Base-by-base conservation (phyloP, 1,284 basidiomycete genomes). In the Cryptococcus sp. region DNA sequence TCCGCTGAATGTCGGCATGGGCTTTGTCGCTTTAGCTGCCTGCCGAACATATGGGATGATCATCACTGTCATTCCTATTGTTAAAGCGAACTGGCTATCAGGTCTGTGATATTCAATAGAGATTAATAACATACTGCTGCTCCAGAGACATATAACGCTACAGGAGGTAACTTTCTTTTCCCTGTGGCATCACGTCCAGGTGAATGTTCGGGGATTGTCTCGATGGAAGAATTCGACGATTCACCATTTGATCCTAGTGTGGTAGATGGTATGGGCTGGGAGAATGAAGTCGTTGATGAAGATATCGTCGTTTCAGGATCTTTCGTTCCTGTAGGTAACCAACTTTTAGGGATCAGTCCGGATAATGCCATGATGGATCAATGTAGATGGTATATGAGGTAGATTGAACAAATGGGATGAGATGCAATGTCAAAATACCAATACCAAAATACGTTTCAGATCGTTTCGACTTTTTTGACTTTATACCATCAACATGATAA, bases 61-160 rank as follows among this genome's bases (percentile, higher is more conserved):
- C 47, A 50, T 36, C 6, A 34, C 42, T 6, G 47, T 55, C 38
- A 55, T n/a, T 34, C 47, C 53, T n/a, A 55, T 46, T 6, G 53
- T 55, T 8, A 55, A 32, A 35, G 43, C 41, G 47, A 55, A 50
- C 53, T 49, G 41, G 4, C 13, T 11, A 10, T 13, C 44, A 46
- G 44, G 13, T 10, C 10, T 41, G 38, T n/a, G 38, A 41, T 10
- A n/a, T 41, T 10, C 38, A 41, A n/a, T 10, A n/a, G 38, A 41
- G 38, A 41, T 41, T 41, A n/a, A 41, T 8, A 46, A 50, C 53
- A 35, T n/a, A 50, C 53, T 36, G 53, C 47, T 45, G 53, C 53
- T 23, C 53, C 53, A 41, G 48, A 55, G 43, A 55, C 53, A 43
- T 55, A 55, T 5, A 49, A 4, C 14, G 53, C 53, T 6, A 55